phyloP scores from a whole-genome alignment of 192 early-diverging fungal species.

The Coemansia sp. region DNA sequence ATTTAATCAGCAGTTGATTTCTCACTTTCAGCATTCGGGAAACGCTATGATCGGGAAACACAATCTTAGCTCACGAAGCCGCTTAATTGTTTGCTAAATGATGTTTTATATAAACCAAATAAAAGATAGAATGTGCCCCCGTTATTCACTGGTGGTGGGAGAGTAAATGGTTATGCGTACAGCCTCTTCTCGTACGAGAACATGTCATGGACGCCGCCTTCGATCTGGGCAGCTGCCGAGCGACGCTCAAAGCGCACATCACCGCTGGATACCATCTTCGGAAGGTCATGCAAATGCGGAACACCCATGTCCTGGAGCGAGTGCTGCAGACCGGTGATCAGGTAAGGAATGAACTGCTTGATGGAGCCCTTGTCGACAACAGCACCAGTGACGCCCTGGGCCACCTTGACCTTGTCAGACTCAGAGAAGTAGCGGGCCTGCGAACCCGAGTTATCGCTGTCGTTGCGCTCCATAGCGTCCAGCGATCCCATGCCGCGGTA shows the following conservation, averaged over 20 bases:
- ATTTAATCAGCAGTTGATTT: too few species aligned
- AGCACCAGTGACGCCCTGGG: constrained; percentile 95
- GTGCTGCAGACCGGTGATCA: constrained; percentile 94
- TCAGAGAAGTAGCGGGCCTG: constrained; percentile 95
- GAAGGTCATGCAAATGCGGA: constrained; percentile 64
- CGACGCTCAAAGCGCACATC: constrained; percentile 91
- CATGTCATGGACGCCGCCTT: constrained; percentile 94
- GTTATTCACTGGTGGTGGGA: too few species aligned
- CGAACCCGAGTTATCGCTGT: constrained; percentile 67
- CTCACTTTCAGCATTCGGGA: too few species aligned
- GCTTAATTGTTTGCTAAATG: too few species aligned
- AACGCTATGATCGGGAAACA: too few species aligned
- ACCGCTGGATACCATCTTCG: constrained; percentile 66
- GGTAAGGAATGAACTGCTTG: constrained; percentile 90
- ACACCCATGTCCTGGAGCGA: constrained; percentile 97
- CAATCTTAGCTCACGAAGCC: too few species aligned
- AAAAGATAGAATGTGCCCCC: too few species aligned
- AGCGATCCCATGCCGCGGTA: constrained; percentile 99
- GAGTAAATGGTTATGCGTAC: constrained; percentile 55
- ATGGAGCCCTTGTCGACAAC: constrained; percentile 98
- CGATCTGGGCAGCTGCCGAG: constrained; percentile 90
- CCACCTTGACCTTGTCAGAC: constrained; percentile 96
- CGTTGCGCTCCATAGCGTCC: constrained; percentile 86
- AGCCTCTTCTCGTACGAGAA: constrained; percentile 81
- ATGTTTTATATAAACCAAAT: too few species aligned